phyloP scores from a whole-genome alignment of 1,284 basidiomycete species.

The Cutaneotrichosporon cavernicola region DNA sequence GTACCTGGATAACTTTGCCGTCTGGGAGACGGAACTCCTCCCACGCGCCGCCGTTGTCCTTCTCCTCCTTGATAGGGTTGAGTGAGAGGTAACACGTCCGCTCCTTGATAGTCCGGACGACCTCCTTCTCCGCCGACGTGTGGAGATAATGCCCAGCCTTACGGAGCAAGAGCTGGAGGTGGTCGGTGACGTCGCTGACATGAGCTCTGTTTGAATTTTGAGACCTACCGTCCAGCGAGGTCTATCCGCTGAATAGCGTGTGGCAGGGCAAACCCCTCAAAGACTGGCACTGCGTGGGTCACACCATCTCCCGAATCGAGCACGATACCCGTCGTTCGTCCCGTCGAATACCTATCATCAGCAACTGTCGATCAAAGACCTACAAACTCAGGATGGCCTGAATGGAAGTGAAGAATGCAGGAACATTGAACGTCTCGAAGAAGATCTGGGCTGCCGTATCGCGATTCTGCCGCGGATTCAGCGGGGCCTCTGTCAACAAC shows the following conservation, averaged over 20 bases:
- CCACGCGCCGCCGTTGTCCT: slow-evolving; percentile 68
- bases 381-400: slow-evolving; percentile 96
- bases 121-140: slow-evolving; percentile 95
- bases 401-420: slow-evolving; percentile 93
- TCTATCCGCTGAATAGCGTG: slow-evolving; percentile 95
- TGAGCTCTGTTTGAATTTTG: slow-evolving; percentile 12
- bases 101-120: slow-evolving; percentile 97
- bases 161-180: slow-evolving; percentile 88
- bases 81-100: slow-evolving; percentile 93
- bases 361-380: neutral
- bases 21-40: slow-evolving; percentile 96
- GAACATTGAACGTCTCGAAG: slow-evolving; percentile 99
- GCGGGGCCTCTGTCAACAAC: slow-evolving; percentile 86
- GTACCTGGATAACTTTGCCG: slow-evolving; percentile 85
- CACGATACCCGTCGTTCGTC: slow-evolving; percentile 98
- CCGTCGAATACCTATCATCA: slow-evolving; percentile 82
- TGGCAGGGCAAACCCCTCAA: slow-evolving; percentile 99
- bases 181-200: slow-evolving; percentile 87
- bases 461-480: slow-evolving; percentile 91
- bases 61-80: slow-evolving; percentile 91
- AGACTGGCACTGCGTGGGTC: slow-evolving; percentile 97
- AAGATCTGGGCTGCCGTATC: slow-evolving; percentile 96
- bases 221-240: slow-evolving; percentile 81
- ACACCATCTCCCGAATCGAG: slow-evolving; percentile 98
- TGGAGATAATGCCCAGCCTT: slow-evolving; percentile 94